Evolutionary conservation across 192 early-diverging fungal genomes (phyloP).

Genomic region (Coemansia sp.): DNA sequence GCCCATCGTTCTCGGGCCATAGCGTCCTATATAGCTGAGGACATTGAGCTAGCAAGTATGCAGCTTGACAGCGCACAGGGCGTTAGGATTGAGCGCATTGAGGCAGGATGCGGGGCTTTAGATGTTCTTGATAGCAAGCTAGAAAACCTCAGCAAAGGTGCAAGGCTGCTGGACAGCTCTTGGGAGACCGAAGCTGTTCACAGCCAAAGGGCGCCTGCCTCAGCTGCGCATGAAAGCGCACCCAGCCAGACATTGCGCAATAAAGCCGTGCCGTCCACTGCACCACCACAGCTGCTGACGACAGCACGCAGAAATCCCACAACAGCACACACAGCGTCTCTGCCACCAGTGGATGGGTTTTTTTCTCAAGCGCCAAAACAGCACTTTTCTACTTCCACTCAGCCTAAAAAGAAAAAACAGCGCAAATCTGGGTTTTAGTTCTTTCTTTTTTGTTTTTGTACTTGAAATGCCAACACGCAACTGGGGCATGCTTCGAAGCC

Average conservation of each 20-base stretch:
- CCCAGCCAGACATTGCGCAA: too few relatives aligned
- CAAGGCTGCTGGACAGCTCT: conserved; percentile 6
- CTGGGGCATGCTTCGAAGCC: conserved; percentile 44
- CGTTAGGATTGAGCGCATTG: too few relatives aligned
- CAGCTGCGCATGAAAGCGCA: too few relatives aligned
- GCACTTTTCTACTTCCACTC: background rate
- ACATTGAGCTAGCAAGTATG: conserved; percentile 12
- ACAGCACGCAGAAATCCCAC: too few relatives aligned
- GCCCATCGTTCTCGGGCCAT: too few relatives aligned
- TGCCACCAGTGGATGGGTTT: conserved; percentile 11
- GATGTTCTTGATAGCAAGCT: background rate
- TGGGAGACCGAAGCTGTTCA: conserved; percentile 7
- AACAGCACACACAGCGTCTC: too few relatives aligned
- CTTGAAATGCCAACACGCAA: conserved; percentile 32
- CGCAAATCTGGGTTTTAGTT: conserved; percentile 35
- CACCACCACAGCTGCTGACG: too few relatives aligned
- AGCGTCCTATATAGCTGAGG: conserved; percentile 10
- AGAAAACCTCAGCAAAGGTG: background rate
- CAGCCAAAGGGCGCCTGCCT: too few relatives aligned
- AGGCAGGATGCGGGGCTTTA: background rate
- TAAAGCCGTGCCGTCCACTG: too few relatives aligned
- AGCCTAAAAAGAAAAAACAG: conserved; percentile 31
- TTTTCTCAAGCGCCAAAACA: conserved; percentile 1
- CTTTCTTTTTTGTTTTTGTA: background rate
- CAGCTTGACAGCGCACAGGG: background rate